Percentiles rank a stretch among this genome's conserved stretches.
These are phyloP conservation scores for Bauhinia variegata DNA, from an alignment of 306 rosid genomes.

Conservation along the genomic window DNA sequence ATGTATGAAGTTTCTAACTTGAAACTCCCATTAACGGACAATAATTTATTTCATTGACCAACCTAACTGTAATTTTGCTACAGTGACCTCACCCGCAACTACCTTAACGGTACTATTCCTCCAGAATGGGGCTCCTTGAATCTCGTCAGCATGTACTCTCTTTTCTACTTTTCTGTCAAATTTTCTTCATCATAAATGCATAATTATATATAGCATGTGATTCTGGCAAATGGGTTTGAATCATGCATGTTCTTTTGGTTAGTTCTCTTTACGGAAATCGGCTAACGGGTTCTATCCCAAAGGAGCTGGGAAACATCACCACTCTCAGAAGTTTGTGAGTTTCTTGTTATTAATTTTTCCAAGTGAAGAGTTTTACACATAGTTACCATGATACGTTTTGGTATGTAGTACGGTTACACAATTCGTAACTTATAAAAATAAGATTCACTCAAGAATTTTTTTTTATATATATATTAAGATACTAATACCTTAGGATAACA, in stretches of 20 bases:
- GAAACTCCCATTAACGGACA: no score
- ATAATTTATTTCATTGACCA: not conserved
- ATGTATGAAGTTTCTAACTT: slow-evolving; percentile 20
- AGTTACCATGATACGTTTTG: no score
- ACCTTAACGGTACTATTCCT: slow-evolving; percentile 45
- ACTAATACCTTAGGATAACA: no score
- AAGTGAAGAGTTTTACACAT: no score
- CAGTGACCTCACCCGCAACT: slow-evolving; percentile 46
- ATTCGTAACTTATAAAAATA: no score
- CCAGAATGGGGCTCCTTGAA: slow-evolving; percentile 40
- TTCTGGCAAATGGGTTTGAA: not conserved
- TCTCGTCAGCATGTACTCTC: slow-evolving; percentile 37
- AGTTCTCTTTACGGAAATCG: slow-evolving; percentile 53
- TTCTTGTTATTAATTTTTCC: not conserved
- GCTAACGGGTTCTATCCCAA: slow-evolving; percentile 51
- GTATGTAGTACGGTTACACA: no score
- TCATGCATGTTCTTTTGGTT: not conserved
- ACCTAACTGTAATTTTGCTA: not conserved
- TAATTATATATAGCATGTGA: not conserved
- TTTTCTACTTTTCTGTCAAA: not conserved
- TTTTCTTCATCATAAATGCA: not conserved
- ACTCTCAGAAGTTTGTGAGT: slow-evolving; percentile 57
- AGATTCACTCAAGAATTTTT: no score
- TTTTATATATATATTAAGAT: no score
- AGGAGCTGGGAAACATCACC: slow-evolving; percentile 47